phyloP scores from a whole-genome alignment of 208 protist species.

The Porcisia hertigi region DNA sequence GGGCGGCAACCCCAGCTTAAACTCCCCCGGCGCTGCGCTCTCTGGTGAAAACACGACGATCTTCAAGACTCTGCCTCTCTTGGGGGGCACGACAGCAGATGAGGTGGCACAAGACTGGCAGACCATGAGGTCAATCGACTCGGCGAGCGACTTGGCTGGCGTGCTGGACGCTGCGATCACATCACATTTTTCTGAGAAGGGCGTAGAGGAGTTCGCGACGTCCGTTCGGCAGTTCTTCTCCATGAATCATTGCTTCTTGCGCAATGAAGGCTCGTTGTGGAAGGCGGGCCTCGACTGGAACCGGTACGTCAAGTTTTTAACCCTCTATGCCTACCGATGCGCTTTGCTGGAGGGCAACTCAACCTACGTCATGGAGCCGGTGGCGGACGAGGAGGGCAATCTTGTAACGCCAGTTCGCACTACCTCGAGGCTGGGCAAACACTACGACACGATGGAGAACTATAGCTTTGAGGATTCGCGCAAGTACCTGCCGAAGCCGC shows the following conservation, averaged over 20 bases:
- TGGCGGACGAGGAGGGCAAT: constrained; percentile 49
- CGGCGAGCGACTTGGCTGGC: constrained; percentile 55
- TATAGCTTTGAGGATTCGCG: constrained; percentile 30
- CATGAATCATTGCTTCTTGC: constrained; percentile 51
- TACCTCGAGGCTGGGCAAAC: constrained; percentile 56
- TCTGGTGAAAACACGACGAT: constrained; percentile 18
- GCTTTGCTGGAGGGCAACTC: constrained; percentile 31
- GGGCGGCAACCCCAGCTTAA: no score
- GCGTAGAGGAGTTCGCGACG: constrained; percentile 33
- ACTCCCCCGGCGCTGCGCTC: background rate
- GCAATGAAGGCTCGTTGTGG: constrained; percentile 41
- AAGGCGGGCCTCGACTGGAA: constrained; percentile 58
- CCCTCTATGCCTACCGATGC: constrained; percentile 70
- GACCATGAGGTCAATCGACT: constrained; percentile 39
- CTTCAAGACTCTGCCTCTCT: constrained; percentile 28
- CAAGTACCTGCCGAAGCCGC: constrained; percentile 51
- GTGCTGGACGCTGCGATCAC: constrained; percentile 84
- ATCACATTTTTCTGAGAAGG: constrained; percentile 73
- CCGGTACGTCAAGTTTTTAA: constrained; percentile 85
- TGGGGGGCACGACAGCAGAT: constrained; percentile 10
- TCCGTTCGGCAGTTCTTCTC: constrained; percentile 60
- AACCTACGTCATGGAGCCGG: constrained; percentile 41
- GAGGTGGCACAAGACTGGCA: constrained; percentile 32
- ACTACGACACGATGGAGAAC: constrained; percentile 60
- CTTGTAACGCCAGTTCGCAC: constrained; percentile 33